These are phyloP conservation scores for Proteromonas lacertae DNA, from an alignment of 352 stramenopile species.

Conservation along the genomic window DNA sequence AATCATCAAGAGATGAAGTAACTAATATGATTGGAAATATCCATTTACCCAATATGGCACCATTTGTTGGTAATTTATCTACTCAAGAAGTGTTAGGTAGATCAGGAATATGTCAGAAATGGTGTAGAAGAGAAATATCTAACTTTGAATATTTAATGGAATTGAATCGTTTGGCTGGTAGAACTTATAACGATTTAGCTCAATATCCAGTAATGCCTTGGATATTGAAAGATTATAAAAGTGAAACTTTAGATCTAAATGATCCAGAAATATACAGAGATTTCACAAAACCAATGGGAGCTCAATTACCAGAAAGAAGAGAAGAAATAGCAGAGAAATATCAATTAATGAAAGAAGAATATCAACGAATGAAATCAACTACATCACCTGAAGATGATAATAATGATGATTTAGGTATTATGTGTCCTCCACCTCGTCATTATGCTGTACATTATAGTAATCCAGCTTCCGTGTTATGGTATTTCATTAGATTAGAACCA, in stretches of 20 bases:
- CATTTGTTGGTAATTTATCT: neutral
- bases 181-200: conserved; percentile 54
- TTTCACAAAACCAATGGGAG: conserved; percentile 64
- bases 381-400: conserved; percentile 19
- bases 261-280: conserved; percentile 44
- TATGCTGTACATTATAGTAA: conserved; percentile 32
- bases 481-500: conserved; percentile 53
- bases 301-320: conserved; percentile 40
- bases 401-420: neutral
- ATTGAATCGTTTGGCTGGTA: conserved; percentile 76
- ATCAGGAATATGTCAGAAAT: conserved; percentile 22
- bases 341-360: neutral
- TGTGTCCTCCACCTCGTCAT: conserved; percentile 16
- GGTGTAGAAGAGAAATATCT: conserved; percentile 50
- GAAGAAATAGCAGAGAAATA: conserved; percentile 25
- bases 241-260: conserved; percentile 25
- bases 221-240: conserved; percentile 52
- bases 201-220: conserved; percentile 79
- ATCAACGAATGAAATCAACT: conserved; percentile 22
- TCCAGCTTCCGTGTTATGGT: conserved; percentile 43
- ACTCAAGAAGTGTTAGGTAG: neutral
- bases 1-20: neutral
- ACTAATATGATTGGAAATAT: neutral
- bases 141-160: conserved; percentile 95
- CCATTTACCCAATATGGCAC: neutral